Evolutionary conservation across 2,329 filamentous ascomycete species (phyloP), one percentile per base, ranked within the genome.

Genomic region (Nigrospora oryzae): DNA sequence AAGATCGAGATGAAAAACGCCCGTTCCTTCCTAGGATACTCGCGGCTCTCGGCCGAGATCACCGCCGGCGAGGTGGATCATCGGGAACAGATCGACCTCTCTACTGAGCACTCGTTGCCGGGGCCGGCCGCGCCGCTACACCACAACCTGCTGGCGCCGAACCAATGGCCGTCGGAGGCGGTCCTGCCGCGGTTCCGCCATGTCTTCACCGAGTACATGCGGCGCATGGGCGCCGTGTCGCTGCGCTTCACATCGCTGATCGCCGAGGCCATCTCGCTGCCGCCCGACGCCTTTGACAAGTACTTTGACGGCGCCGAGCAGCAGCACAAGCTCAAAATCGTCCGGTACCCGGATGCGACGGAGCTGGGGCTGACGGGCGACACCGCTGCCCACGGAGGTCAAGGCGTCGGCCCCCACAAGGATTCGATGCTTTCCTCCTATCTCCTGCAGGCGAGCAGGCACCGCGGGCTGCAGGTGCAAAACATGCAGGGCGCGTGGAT

Each of bases 311-410:
- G 74, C 36, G 35, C 73, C 70, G 63, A 75, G 53, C 71, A 78
- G 68, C 88, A 93, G 44, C 87, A 94, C 69, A 94, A 94, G 70
- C 74, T 94, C 56, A 95, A 95, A 69, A 83, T 95, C 48, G 83
- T 94, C 48, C 88, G 86, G 67, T 94, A 93, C 59, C 89, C 89
- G 0, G 88, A 93, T 59, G 63, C 77, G 12, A 64, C 68, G n/a
- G 74, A 80, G 60, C 66, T 86, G 2, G 77, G 74, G 0, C 61
- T 73, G 3, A 3, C 32, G 3, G 61, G 52, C 16, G 62, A 58
- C 3, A 66, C 61, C 35, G 59, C 46, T 4, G 51, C 53, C 23
- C 60, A 56, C 17, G 62, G 73, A 51, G 71, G 73, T 32, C 79
- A 83, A 53, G 79, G 69, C 54, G 84, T 90, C 0, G 87, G 86